A percentile compares a stretch with the other conserved stretches of the same genome.
Evolutionary conservation across 805 yeast species (phyloP).

Genomic region (Alloascoidea hylecoeti): DNA sequence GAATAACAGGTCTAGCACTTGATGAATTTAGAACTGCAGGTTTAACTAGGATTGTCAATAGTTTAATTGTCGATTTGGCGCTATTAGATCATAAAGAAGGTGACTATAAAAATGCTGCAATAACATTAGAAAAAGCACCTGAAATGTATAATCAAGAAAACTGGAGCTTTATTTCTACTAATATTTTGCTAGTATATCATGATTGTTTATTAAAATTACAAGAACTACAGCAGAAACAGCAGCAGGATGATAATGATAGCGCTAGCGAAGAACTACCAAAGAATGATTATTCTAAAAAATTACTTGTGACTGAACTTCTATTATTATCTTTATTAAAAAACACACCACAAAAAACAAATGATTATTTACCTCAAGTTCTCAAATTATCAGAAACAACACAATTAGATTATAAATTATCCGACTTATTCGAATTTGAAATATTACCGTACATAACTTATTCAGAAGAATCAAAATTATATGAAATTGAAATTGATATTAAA

Average conservation of each 20-base stretch:
- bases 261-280: too few species aligned
- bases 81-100: constrained; percentile 43
- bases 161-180: constrained; percentile 61
- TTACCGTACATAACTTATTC: constrained; percentile 5
- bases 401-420: constrained; percentile 9
- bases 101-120: constrained; percentile 45
- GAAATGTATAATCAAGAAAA: constrained; percentile 52
- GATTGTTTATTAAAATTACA: constrained; percentile 35
- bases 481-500: not conserved
- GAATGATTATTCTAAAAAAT: constrained; percentile 10
- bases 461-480: not conserved
- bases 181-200: constrained; percentile 51
- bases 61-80: constrained; percentile 70
- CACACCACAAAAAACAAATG: not conserved
- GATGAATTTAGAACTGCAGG: constrained; percentile 33
- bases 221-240: constrained; percentile 9
- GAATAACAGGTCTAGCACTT: constrained; percentile 41
- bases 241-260: too few species aligned
- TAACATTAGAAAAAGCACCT: constrained; percentile 54
- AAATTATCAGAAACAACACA: constrained; percentile 7
- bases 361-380: constrained; percentile 12
- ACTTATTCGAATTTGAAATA: constrained; percentile 13
- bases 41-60: constrained; percentile 54
- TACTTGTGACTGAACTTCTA: constrained; percentile 26
- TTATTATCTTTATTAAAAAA: constrained; percentile 17